Percentiles rank a stretch among this genome's conserved stretches.
phyloP scores from a whole-genome alignment of 75 land plant species.

The Chamaecyparis obtusa region DNA sequence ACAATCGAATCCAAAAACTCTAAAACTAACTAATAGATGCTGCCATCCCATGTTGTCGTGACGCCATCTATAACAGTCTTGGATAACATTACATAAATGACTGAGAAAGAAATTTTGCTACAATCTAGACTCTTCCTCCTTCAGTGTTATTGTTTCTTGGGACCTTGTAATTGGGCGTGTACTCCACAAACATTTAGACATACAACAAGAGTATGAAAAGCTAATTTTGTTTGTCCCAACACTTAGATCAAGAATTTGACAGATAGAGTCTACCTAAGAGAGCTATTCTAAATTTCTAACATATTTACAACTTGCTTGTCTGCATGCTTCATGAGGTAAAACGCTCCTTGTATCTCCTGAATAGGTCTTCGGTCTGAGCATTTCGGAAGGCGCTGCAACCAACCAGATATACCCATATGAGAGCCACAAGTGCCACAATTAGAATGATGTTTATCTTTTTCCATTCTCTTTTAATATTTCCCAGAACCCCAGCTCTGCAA shows the following conservation, averaged over 20 bases:
- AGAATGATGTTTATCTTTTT: conserved; percentile 49
- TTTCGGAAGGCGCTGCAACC: conserved; percentile 78
- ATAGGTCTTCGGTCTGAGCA: conserved; percentile 60
- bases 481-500: conserved; percentile 81
- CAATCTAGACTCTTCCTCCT: neutral
- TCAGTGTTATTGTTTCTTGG: neutral
- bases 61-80: neutral
- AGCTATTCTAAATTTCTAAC: neutral
- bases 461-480: conserved; percentile 70
- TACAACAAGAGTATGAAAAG: neutral
- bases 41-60: too few species aligned
- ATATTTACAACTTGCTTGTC: neutral
- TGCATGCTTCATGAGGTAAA: conserved; percentile 16
- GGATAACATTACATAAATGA: neutral
- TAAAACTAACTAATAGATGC: neutral
- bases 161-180: neutral
- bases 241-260: neutral
- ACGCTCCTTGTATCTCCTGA: conserved; percentile 52
- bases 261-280: neutral
- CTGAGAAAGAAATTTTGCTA: neutral
- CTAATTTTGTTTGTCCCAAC: neutral
- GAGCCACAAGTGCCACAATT: conserved; percentile 54
- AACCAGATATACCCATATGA: conserved; percentile 66
- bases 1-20: too few species aligned
- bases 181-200: neutral